A percentile compares a stretch with the other conserved stretches of the same genome.
These are phyloP conservation scores for Trichoderma asperelloides DNA, from an alignment of 495 filamentous ascomycete genomes.

Conservation along the genomic window DNA sequence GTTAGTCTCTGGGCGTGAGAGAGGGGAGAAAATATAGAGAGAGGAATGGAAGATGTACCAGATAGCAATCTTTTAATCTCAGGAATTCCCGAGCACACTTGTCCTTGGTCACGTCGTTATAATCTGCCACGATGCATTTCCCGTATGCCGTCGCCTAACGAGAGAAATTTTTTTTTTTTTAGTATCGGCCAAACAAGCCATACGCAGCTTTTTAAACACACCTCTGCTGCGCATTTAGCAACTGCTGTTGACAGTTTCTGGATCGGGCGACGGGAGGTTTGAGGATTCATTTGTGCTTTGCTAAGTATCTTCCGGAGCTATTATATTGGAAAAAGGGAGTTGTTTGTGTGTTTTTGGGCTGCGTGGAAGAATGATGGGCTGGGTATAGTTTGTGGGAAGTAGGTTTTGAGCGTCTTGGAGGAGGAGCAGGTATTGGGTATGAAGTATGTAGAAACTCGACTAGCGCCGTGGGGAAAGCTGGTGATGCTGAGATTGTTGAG, in stretches of 20 bases:
- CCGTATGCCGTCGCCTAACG: conserved; percentile 74
- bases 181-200: conserved; percentile 9
- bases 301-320: not conserved
- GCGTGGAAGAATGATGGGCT: not conserved
- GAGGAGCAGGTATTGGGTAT: too few species aligned
- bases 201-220: conserved; percentile 25
- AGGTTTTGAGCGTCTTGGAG: not conserved
- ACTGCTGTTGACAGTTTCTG: conserved; percentile 80
- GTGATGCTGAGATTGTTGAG: too few species aligned
- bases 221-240: conserved; percentile 76
- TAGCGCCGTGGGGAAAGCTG: too few species aligned
- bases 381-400: not conserved
- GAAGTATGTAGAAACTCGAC: too few species aligned
- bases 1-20: not conserved
- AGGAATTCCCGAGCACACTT: conserved; percentile 84
- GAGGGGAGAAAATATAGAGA: not conserved
- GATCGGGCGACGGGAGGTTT: conserved; percentile 53
- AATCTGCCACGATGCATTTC: conserved; percentile 85
- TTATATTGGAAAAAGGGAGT: not conserved
- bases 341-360: not conserved
- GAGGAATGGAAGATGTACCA: conserved; percentile 38
- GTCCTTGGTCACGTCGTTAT: conserved; percentile 83
- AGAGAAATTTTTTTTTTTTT: not conserved
- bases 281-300: not conserved
- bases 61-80: conserved; percentile 76